These are phyloP conservation scores for Vicia villosa DNA, from an alignment of 306 rosid species.

Conservation along the genomic window DNA sequence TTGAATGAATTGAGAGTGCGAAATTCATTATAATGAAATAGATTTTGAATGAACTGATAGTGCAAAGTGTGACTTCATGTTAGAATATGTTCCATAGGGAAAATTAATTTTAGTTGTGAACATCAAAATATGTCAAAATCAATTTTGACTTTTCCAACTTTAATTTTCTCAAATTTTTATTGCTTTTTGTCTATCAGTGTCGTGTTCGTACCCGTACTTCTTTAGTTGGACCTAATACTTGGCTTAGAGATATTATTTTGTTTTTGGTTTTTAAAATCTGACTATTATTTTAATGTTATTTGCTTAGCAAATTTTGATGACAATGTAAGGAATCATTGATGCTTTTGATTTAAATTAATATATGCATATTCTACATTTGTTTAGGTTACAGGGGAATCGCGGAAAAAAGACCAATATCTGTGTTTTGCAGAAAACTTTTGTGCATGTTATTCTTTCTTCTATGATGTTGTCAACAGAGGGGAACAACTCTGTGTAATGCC, in stretches of 20 bases:
- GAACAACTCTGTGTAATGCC: constrained; percentile 87
- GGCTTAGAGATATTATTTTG: background rate
- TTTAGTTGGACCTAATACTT: background rate
- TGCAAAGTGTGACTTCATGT: background rate
- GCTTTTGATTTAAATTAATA: background rate
- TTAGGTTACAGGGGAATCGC: constrained; percentile 85
- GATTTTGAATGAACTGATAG: background rate
- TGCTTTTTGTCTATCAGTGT: no score
- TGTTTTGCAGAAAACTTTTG: constrained; percentile 82
- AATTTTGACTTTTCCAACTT: no score
- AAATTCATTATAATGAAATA: no score
- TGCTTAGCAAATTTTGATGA: no score
- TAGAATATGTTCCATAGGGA: no score
- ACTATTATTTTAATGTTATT: background rate
- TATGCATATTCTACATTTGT: constrained; percentile 1
- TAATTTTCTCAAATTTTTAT: no score
- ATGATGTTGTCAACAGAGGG: constrained; percentile 78
- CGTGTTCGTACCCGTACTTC: no score
- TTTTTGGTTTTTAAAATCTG: background rate
- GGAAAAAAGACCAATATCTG: constrained; percentile 75
- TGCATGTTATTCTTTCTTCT: no score
- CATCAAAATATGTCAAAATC: background rate
- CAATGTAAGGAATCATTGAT: constrained; percentile 8
- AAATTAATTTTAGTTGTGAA: no score
- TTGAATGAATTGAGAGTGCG: no score